Percentiles rank a stretch among this genome's conserved stretches.
Conservation (phyloP, 2,329 filamentous ascomycete genomes). For the Moelleriella libera region DNA sequence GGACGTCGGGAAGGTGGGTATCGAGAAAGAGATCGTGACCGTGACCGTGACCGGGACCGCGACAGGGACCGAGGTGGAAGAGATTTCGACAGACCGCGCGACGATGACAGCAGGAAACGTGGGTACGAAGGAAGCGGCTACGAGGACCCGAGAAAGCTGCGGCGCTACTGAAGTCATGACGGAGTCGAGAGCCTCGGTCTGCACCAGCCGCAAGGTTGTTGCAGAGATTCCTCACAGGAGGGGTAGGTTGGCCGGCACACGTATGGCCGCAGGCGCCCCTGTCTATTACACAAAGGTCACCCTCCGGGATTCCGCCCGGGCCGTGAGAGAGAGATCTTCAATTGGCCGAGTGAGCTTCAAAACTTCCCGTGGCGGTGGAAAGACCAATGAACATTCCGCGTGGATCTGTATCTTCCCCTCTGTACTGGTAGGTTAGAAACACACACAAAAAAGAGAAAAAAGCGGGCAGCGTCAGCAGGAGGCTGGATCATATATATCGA, state of each 20-base stretch:
- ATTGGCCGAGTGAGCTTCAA: no score
- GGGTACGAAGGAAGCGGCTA: constrained; percentile 66
- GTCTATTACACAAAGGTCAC: no score
- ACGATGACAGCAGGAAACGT: constrained; percentile 49
- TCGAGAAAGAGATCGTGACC: constrained; percentile 34
- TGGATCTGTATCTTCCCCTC: constrained; percentile 1
- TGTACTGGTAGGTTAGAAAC: constrained; percentile 6
- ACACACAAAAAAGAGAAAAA: constrained; percentile 1
- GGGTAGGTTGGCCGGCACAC: no score
- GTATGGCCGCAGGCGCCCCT: no score
- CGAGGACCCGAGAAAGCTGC: constrained; percentile 60
- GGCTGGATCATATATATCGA: constrained; percentile 4
- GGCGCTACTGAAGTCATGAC: constrained; percentile 38
- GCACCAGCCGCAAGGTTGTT: background rate
- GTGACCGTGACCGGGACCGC: constrained; percentile 26
- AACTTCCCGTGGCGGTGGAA: no score
- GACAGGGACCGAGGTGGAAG: constrained; percentile 15
- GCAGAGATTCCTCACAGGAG: background rate
- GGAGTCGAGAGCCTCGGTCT: background rate
- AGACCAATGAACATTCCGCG: no score
- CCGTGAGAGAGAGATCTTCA: no score
- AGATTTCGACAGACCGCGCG: constrained; percentile 38
- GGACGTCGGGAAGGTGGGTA: constrained; percentile 50
- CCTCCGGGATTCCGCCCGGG: no score
- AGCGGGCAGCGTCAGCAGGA: constrained; percentile 1